phyloP scores from a whole-genome alignment of 306 rosid genomes.

The Cajanus cajan region DNA sequence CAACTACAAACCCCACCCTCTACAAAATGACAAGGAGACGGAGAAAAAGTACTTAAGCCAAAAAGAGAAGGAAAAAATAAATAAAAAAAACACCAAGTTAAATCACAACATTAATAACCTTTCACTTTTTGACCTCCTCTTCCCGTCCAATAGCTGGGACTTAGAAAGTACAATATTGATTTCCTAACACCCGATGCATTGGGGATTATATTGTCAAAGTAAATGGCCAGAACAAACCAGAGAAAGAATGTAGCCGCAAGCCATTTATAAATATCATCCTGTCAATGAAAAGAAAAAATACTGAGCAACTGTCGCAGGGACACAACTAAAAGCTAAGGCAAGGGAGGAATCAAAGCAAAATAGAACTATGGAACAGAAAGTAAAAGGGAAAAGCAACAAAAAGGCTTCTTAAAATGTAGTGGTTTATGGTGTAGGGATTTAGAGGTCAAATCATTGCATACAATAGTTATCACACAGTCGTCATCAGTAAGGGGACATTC shows the following conservation, averaged over 20 bases:
- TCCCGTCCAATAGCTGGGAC: constrained; percentile 76
- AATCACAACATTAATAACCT: constrained; percentile 48
- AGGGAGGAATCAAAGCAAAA: constrained; percentile 1
- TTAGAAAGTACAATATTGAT: constrained; percentile 66
- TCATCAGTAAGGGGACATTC: constrained; percentile 42
- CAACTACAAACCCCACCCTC: constrained; percentile 87
- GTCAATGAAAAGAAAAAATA: constrained; percentile 39
- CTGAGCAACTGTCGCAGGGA: not conserved
- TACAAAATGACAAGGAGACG: constrained; percentile 23
- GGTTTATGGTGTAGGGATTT: not conserved
- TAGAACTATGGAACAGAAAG: constrained; percentile 14
- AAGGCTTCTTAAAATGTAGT: not conserved
- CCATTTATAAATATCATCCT: constrained; percentile 76
- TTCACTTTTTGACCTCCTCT: constrained; percentile 66
- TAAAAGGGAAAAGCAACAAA: constrained; percentile 12
- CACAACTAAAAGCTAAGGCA: constrained; percentile 2
- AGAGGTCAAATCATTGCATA: constrained; percentile 40
- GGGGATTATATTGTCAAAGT: constrained; percentile 84
- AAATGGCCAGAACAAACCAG: constrained; percentile 84
- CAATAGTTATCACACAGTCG: constrained; percentile 69
- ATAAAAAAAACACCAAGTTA: not conserved
- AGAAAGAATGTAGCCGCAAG: constrained; percentile 63
- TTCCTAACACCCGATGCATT: constrained; percentile 87
- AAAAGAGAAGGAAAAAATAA: constrained; percentile 20
- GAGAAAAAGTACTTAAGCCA: constrained; percentile 17